A percentile compares a stretch with the other conserved stretches of the same genome.
phyloP scores from a whole-genome alignment of 192 early-diverging fungal species.

The Chytriomyces confervae region DNA sequence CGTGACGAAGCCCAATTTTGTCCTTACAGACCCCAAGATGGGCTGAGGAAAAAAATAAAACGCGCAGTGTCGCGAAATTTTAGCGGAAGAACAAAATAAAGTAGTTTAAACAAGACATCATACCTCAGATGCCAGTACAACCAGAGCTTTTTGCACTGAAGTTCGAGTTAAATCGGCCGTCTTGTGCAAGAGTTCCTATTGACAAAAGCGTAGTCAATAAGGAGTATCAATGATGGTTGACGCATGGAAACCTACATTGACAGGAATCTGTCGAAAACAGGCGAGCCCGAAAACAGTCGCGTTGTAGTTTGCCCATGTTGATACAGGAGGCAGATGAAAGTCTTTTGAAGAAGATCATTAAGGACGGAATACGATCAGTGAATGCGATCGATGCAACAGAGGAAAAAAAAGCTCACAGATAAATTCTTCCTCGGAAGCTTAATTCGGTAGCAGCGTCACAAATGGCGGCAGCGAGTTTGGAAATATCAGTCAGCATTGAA shows the following conservation, averaged over 20 bases:
- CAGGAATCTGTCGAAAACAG: slow-evolving; percentile 79
- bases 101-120: not conserved
- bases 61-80: not conserved
- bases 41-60: slow-evolving; percentile 47
- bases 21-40: slow-evolving; percentile 71
- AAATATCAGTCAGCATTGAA: too few species aligned
- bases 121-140: slow-evolving; percentile 72
- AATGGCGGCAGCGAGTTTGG: not conserved
- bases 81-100: slow-evolving; percentile 17
- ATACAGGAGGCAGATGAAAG: slow-evolving; percentile 80
- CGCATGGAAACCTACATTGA: slow-evolving; percentile 50
- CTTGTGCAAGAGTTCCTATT: slow-evolving; percentile 70
- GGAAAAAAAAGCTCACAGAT: slow-evolving; percentile 49
- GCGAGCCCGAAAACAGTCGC: slow-evolving; percentile 81
- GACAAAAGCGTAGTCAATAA: slow-evolving; percentile 25
- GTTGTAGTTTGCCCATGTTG: slow-evolving; percentile 61
- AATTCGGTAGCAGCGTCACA: not conserved
- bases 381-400: not conserved
- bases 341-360: slow-evolving; percentile 37
- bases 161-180: slow-evolving; percentile 77
- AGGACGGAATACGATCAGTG: not conserved
- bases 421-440: slow-evolving; percentile 75
- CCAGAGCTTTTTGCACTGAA: slow-evolving; percentile 82
- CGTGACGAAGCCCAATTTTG: slow-evolving; percentile 77
- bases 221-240: not conserved